Conservation (phyloP, 148 eudicot species). For the Cornus controversa region DNA sequence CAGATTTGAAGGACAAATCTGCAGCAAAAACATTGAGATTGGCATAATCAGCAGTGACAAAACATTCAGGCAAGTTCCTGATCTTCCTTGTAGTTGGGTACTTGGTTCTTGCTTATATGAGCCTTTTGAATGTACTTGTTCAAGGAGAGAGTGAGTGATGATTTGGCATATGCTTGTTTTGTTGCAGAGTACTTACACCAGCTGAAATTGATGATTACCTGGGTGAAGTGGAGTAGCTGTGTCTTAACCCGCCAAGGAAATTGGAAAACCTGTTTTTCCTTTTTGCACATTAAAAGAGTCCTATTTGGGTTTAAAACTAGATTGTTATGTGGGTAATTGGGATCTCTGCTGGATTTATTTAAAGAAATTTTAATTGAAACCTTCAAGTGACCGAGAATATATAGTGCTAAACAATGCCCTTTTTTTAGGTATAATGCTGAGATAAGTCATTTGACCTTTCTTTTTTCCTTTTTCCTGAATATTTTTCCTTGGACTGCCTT, state of each 20-base stretch:
- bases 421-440: too few relatives aligned
- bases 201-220: conserved; percentile 95
- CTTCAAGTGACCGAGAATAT: background rate
- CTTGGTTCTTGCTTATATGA: background rate
- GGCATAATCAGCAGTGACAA: conserved; percentile 82
- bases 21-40: conserved; percentile 88
- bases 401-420: background rate
- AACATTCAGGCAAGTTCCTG: conserved; percentile 63
- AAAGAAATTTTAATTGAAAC: background rate
- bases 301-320: background rate
- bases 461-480: too few relatives aligned
- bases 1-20: conserved; percentile 97
- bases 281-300: background rate
- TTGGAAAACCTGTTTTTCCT: background rate
- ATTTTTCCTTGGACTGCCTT: too few relatives aligned
- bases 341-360: background rate
- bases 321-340: background rate
- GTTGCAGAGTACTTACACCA: conserved; percentile 87
- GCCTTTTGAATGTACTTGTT: background rate
- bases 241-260: background rate
- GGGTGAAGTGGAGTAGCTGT: conserved; percentile 71
- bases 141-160: background rate
- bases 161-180: background rate
- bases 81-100: background rate
- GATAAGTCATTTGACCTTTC: too few relatives aligned